Conservation (phyloP, 257 asterid genomes). For the Jasminum sambac region DNA sequence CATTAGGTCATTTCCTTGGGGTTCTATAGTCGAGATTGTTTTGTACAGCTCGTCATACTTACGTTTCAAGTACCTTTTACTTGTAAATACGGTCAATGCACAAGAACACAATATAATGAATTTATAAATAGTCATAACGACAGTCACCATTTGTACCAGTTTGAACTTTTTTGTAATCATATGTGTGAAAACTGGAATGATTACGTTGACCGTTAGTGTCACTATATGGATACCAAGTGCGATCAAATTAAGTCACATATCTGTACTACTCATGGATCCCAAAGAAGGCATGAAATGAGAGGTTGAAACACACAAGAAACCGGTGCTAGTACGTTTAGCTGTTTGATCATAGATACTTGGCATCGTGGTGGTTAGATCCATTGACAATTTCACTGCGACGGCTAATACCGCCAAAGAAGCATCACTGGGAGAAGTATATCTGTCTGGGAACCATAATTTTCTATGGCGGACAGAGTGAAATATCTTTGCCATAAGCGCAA, state of each 20-base stretch:
- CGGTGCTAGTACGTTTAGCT: not conserved
- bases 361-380: not conserved
- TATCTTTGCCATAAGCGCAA: slow-evolving; percentile 19
- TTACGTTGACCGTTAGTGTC: slow-evolving; percentile 19
- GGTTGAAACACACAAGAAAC: not conserved
- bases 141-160: not conserved
- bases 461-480: not conserved
- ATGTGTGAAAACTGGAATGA: slow-evolving; percentile 7
- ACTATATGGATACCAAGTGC: not conserved
- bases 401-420: too few relatives aligned
- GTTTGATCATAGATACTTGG: slow-evolving; percentile 6
- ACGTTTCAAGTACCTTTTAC: slow-evolving; percentile 12
- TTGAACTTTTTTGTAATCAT: not conserved
- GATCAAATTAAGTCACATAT: too few relatives aligned
- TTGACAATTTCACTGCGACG: too few relatives aligned
- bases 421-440: too few relatives aligned
- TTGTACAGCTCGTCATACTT: slow-evolving; percentile 5
- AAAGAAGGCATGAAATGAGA: slow-evolving; percentile 11
- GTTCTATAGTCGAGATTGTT: not conserved
- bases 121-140: not conserved
- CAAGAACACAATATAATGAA: not conserved
- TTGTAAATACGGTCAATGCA: slow-evolving; percentile 15
- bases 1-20: not conserved
- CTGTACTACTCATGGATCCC: too few relatives aligned
- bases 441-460: slow-evolving; percentile 12